Conservation (phyloP, 495 filamentous ascomycete species). For the Xylaria acuta region DNA sequence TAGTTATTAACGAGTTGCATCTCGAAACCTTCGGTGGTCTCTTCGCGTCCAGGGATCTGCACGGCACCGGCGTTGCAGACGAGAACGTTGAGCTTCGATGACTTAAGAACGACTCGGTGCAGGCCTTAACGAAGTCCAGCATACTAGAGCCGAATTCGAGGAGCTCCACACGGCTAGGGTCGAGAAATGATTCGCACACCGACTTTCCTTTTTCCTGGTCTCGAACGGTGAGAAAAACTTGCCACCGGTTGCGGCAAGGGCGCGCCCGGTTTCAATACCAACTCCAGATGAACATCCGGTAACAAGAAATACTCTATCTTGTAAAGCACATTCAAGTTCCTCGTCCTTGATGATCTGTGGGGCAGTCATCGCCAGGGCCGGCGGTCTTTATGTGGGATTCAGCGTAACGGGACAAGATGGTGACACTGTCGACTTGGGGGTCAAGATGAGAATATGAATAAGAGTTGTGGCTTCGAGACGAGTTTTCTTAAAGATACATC, state of each 20-base stretch:
- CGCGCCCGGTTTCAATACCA: conserved; percentile 57
- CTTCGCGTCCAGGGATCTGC: no score
- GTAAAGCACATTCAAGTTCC: conserved; percentile 35
- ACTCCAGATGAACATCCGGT: conserved; percentile 55
- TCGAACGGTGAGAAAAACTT: conserved; percentile 49
- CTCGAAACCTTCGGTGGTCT: no score
- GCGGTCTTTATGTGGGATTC: conserved; percentile 37
- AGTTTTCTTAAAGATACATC: no score
- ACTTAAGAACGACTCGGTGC: conserved; percentile 28
- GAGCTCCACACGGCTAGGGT: conserved; percentile 33
- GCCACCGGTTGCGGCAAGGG: conserved; percentile 50
- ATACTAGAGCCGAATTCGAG: conserved; percentile 40
- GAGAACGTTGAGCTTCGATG: conserved; percentile 12
- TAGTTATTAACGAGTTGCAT: no score
- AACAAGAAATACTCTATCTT: conserved; percentile 45
- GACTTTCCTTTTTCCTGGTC: conserved; percentile 43
- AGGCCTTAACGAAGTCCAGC: conserved; percentile 27
- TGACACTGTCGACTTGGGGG: not conserved
- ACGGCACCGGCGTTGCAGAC: not conserved
- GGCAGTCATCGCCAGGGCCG: conserved; percentile 56
- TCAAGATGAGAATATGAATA: no score
- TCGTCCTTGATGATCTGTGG: conserved; percentile 60
- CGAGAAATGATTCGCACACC: conserved; percentile 37
- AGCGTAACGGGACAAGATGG: conserved; percentile 44
- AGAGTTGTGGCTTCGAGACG: no score